Percentiles rank a stretch among this genome's conserved stretches.
These are phyloP conservation scores for Annulohypoxylon maeteangense DNA, from an alignment of 495 filamentous ascomycete species.

Conservation along the genomic window DNA sequence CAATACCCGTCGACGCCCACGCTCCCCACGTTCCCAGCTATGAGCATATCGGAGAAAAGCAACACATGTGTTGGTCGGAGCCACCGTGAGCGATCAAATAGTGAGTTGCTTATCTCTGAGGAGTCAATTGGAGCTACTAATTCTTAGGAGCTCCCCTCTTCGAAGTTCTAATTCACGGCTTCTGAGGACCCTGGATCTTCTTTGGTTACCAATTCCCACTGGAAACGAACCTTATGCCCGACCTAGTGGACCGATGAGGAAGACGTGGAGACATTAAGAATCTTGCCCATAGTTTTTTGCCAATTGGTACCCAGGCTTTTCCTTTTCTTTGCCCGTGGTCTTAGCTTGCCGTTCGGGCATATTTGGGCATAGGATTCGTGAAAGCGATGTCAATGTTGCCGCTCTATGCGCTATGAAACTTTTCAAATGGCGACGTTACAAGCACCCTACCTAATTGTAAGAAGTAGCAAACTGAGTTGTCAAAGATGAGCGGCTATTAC, in stretches of 20 bases:
- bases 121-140: constrained; percentile 31
- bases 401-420: constrained; percentile 32
- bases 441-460: constrained; percentile 9
- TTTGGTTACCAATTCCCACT: constrained; percentile 22
- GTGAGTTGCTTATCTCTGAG: constrained; percentile 35
- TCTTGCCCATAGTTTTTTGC: constrained; percentile 21
- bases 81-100: constrained; percentile 28
- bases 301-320: constrained; percentile 21
- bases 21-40: constrained; percentile 38
- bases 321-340: constrained; percentile 2
- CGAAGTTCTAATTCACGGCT: constrained; percentile 28
- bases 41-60: constrained; percentile 44
- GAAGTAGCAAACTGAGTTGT: not conserved
- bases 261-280: constrained; percentile 30
- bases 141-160: constrained; percentile 13
- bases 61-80: constrained; percentile 37
- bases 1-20: constrained; percentile 27
- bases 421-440: constrained; percentile 15
- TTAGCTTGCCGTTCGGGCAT: constrained; percentile 23
- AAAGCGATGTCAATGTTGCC: constrained; percentile 20
- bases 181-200: constrained; percentile 28
- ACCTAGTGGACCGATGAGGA: constrained; percentile 18
- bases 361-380: constrained; percentile 19
- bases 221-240: constrained; percentile 12
- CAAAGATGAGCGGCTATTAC: constrained; percentile 13